phyloP scores from a whole-genome alignment of 257 asterid genomes.

The Marsdenia floribunda region DNA sequence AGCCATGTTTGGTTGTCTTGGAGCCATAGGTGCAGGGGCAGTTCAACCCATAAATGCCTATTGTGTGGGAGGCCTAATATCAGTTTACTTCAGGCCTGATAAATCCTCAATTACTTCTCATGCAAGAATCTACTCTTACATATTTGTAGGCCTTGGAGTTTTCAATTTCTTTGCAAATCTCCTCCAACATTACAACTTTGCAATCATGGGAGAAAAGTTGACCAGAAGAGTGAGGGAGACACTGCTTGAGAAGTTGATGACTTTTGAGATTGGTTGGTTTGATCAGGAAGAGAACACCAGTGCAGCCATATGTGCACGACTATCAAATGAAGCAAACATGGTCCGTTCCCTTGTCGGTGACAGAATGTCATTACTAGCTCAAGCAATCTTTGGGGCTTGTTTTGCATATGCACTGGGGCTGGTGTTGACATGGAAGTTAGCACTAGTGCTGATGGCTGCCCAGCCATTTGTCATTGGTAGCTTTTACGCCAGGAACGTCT shows the following conservation, averaged over 20 bases:
- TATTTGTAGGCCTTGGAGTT: slow-evolving; percentile 41
- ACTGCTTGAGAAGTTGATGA: slow-evolving; percentile 45
- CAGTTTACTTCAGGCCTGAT: slow-evolving; percentile 41
- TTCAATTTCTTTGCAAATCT: slow-evolving; percentile 50
- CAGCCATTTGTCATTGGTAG: slow-evolving; percentile 61
- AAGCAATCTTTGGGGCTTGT: slow-evolving; percentile 49
- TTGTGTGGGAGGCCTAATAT: slow-evolving; percentile 58
- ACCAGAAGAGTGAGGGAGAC: slow-evolving; percentile 59
- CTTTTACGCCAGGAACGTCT: slow-evolving; percentile 47
- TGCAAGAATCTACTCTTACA: slow-evolving; percentile 30
- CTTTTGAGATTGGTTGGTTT: slow-evolving; percentile 70
- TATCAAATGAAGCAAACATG: slow-evolving; percentile 55
- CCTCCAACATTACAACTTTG: slow-evolving; percentile 66
- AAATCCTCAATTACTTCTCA: slow-evolving; percentile 38
- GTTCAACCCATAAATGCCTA: slow-evolving; percentile 62
- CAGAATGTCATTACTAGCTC: slow-evolving; percentile 52
- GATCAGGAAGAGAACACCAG: slow-evolving; percentile 57
- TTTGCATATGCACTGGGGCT: slow-evolving; percentile 55
- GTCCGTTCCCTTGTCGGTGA: slow-evolving; percentile 68
- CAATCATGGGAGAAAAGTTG: slow-evolving; percentile 63
- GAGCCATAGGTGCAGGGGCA: slow-evolving; percentile 53
- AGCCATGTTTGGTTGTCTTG: slow-evolving; percentile 66
- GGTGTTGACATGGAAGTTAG: slow-evolving; percentile 52
- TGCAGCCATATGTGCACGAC: slow-evolving; percentile 53
- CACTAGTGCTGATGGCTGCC: slow-evolving; percentile 59